These are phyloP conservation scores for Thalassiosira hispida DNA, from an alignment of 352 stramenopile genomes.

Conservation along the genomic window DNA sequence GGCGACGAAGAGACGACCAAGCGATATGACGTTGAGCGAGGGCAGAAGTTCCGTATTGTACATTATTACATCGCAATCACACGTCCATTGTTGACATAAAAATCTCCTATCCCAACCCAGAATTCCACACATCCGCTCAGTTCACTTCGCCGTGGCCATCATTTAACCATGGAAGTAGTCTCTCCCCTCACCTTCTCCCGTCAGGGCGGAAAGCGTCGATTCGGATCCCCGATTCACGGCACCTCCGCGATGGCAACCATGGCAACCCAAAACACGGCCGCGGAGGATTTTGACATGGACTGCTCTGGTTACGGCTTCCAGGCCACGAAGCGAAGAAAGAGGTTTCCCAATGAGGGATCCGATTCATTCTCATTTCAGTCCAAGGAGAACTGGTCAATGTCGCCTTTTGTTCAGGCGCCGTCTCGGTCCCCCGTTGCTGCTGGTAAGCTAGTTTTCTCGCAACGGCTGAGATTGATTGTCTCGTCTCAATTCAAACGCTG, in stretches of 20 bases:
- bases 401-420: slow-evolving; percentile 12
- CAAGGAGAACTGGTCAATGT: slow-evolving; percentile 44
- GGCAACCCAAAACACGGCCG: slow-evolving; percentile 11
- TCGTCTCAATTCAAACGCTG: slow-evolving; percentile 11
- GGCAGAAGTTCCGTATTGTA: too few relatives aligned
- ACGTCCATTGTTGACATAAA: too few relatives aligned
- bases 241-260: slow-evolving; percentile 8
- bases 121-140: too few relatives aligned
- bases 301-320: slow-evolving; percentile 44
- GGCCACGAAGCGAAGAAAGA: slow-evolving; percentile 47
- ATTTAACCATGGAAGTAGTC: slow-evolving; percentile 78
- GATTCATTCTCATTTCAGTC: slow-evolving; percentile 34
- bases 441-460: slow-evolving; percentile 4
- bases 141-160: too few relatives aligned
- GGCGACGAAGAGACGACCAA: too few relatives aligned
- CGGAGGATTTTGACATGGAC: slow-evolving; percentile 53
- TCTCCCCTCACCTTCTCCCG: slow-evolving; percentile 67
- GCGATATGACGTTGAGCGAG: too few relatives aligned
- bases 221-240: slow-evolving; percentile 60
- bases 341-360: slow-evolving; percentile 19
- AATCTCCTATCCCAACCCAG: too few relatives aligned
- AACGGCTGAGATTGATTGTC: background rate
- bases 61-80: too few relatives aligned
- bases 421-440: slow-evolving; percentile 4
- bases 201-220: slow-evolving; percentile 61